Evolutionary conservation across 805 yeast genomes (phyloP), one percentile per base, ranked within the genome.

Genomic region (Yamadazyma ubonensis): DNA sequence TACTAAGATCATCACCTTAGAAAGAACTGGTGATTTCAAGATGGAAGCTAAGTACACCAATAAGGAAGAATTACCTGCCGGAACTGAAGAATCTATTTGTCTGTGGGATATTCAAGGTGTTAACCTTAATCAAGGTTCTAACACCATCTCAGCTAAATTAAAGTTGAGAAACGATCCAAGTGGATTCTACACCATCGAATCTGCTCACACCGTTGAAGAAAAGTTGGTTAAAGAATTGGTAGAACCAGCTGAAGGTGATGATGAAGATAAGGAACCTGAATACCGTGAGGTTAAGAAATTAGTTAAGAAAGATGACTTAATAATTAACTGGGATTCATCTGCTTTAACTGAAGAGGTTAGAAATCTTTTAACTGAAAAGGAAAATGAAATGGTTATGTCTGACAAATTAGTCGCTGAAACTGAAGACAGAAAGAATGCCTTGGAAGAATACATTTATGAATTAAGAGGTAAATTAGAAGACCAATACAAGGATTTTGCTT

Each of bases 361-460:
- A 65, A 73, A 81, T 55, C 70, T 67, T 40, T 76, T 73, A 52
- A 76, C 84, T 47, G 98, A 93, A 77, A 72, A 73, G 66, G 99
- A 93, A 76, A 79, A 79, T 59, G 76, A 83, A 64, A 71, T 93
- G 82, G 75, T 79, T 50, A 79, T 88, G 63, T 89, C 83, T 61
- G 99, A 93, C 71, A 93, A 90, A 75, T 82, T 91, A 56, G 97
- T 93, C 51, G 95, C 95, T 52, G 98, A 93, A 73, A 93, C 98
- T 52, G 98, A 93, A 76, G 97, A 93, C 73, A 88, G 89, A 70
- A 93, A 93, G 84, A 93, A 93, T 67, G 93, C 96, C 51, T 77
- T 93, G 48, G 99, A 93, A 77, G 99, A 93, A 77, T 93, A 93
- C 78, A 93, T 93, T 59, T 93, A 93, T 73, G 95, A 88, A 58